Evolutionary conservation across 2,329 filamentous ascomycete genomes (phyloP).

Genomic region (Verticillium klebahnii): DNA sequence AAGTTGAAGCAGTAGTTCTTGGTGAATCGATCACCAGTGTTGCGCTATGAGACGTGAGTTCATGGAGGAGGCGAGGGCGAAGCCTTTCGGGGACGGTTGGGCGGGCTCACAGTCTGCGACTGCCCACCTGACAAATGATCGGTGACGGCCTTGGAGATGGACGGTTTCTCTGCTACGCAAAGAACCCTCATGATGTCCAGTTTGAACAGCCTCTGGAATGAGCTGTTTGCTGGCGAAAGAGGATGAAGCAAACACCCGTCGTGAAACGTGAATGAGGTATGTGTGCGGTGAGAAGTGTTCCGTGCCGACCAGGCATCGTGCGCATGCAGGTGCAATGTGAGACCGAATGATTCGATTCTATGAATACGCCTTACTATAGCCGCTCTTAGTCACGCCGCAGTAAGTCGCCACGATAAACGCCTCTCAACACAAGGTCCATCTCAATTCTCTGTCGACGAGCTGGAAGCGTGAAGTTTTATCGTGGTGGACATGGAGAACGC

Average conservation of each 20-base stretch:
- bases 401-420: not conserved
- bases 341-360: not conserved
- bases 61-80: not conserved
- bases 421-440: not conserved
- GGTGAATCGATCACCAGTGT: slow-evolving; percentile 70
- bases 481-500: not conserved
- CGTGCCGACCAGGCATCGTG: not conserved
- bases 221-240: not conserved
- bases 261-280: not conserved
- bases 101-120: slow-evolving; percentile 59
- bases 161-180: slow-evolving; percentile 67
- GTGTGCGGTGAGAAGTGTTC: not conserved
- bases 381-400: not conserved
- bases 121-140: slow-evolving; percentile 78
- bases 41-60: slow-evolving; percentile 45
- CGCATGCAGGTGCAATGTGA: not conserved
- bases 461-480: not conserved
- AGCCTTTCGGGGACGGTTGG: not conserved
- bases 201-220: too few species aligned
- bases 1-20: slow-evolving; percentile 95
- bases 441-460: not conserved
- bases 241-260: not conserved
- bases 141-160: slow-evolving; percentile 92
- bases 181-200: slow-evolving; percentile 44
- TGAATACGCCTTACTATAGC: not conserved